Evolutionary conservation across 2,329 filamentous ascomycete species (phyloP), one percentile per base, ranked within the genome.

Genomic region (Colletotrichum salicis): DNA sequence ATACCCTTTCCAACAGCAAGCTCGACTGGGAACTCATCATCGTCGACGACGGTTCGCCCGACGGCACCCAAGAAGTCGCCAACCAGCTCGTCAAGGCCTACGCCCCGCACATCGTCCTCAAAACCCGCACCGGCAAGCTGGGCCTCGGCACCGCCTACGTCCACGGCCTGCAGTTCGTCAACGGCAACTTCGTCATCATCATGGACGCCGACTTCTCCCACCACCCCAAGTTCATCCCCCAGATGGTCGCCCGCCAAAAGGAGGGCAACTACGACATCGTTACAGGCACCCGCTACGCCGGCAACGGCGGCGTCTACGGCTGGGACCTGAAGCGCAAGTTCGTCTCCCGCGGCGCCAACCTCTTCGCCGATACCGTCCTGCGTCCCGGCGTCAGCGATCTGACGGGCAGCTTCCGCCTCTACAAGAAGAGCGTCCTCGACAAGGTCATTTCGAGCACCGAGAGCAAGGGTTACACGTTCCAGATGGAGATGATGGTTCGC

Each of bases 121-220:
- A 96, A 84, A 90, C 94, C 29, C 95, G 97, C 79, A 89, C 94
- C 54, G 97, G 97, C 80, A 99, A 98, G 86, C 93, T 98, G 51
- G 96, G 96, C n/a, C 92, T 98, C 61, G 96, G 96, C 76, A 98
- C 96, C 3, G 96, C 96, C 60, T 98, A 98, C 85, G 94, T 98
- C 51, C 95, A 98, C 84, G 96, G 96, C 64, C 88, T 99, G 72
- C 90, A 97, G 82, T 98, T 93, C 81, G 93, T 89, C 29, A 95
- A 91, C 27, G 96, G 96, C 78, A 98, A 97, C 89, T 98, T 91
- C 80, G 94, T 99, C 81, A 94, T 99, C 87, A 99, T 99, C 89
- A 99, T 99, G 96, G 96, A 99, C 86, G 96, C 97, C 84, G 96
- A 99, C 85, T 99, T 99, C 89, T 94, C 91, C 77, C 96, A 99